Conservation (phyloP, 805 yeast genomes). For the Lipomyces oligophaga region DNA sequence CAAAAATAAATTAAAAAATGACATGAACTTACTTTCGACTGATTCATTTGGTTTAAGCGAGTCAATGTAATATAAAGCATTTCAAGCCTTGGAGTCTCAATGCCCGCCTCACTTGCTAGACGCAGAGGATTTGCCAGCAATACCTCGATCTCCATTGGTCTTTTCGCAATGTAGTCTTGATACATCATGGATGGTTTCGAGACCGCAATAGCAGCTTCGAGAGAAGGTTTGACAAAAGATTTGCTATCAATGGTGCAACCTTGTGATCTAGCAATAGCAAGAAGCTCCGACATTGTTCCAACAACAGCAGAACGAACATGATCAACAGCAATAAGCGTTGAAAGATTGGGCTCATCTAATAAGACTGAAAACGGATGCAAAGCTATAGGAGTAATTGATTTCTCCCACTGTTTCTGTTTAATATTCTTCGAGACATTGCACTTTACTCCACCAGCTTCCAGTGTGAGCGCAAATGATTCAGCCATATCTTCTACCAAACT, state of each 20-base stretch:
- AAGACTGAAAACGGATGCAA: conserved; percentile 26
- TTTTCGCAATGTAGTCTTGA: conserved; percentile 37
- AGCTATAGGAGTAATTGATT: conserved; percentile 28
- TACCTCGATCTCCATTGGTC: conserved; percentile 64
- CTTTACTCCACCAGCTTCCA: conserved; percentile 26
- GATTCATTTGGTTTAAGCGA: conserved; percentile 28
- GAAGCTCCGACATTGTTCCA: conserved; percentile 21
- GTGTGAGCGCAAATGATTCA: conserved; percentile 26
- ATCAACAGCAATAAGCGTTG: conserved; percentile 12
- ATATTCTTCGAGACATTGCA: conserved; percentile 26
- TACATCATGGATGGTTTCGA: conserved; percentile 26
- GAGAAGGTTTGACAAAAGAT: conserved; percentile 3
- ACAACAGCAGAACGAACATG: conserved; percentile 11
- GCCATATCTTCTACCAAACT: conserved; percentile 27
- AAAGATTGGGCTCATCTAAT: conserved; percentile 27
- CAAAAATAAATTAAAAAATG: neutral
- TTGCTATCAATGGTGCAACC: conserved; percentile 12
- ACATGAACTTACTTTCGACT: neutral
- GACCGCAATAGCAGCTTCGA: conserved; percentile 8
- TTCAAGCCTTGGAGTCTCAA: conserved; percentile 56
- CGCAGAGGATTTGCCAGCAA: conserved; percentile 63
- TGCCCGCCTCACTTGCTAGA: conserved; percentile 47
- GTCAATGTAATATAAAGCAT: conserved; percentile 57
- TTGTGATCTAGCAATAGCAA: conserved; percentile 21
- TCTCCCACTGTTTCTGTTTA: conserved; percentile 30